Conservation (phyloP, 495 filamentous ascomycete species). For the Letharia lupina region DNA sequence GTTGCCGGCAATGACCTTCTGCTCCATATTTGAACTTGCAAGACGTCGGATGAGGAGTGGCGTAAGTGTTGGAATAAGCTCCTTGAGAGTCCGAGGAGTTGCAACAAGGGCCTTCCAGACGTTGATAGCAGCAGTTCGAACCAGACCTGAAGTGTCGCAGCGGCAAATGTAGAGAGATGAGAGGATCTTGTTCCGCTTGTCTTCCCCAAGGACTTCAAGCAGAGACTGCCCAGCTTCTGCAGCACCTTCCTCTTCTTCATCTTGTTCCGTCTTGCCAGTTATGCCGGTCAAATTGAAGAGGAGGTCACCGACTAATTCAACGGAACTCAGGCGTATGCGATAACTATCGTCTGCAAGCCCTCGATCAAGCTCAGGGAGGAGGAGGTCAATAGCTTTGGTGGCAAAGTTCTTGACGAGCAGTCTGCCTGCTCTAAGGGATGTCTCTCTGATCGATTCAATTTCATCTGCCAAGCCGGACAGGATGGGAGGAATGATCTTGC, state of each 20-base stretch:
- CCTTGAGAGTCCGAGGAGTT: constrained; percentile 84
- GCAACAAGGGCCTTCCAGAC: constrained; percentile 98
- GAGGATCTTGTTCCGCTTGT: constrained; percentile 88
- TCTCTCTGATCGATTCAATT: constrained; percentile 89
- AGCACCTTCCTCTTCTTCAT: constrained; percentile 67
- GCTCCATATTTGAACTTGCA: constrained; percentile 93
- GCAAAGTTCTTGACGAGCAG: constrained; percentile 97
- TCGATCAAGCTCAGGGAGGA: constrained; percentile 89
- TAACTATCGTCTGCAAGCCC: constrained; percentile 92
- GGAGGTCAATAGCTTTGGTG: constrained; percentile 82
- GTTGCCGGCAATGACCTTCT: constrained; percentile 96
- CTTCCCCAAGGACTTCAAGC: constrained; percentile 86
- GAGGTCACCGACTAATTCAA: constrained; percentile 92
- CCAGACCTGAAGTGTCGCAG: constrained; percentile 89
- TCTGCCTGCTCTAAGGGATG: constrained; percentile 82
- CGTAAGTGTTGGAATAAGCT: constrained; percentile 86
- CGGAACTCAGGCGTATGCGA: constrained; percentile 93
- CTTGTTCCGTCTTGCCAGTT: constrained; percentile 70
- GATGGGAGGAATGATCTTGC: constrained; percentile 93
- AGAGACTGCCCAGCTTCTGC: constrained; percentile 83
- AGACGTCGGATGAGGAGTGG: constrained; percentile 91
- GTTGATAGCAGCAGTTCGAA: constrained; percentile 79
- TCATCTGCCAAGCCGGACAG: constrained; percentile 92
- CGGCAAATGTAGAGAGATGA: constrained; percentile 95
- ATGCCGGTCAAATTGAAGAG: constrained; percentile 98